These are phyloP conservation scores for Ophiostoma sp. DNA, from an alignment of 2,329 filamentous ascomycete species.

Conservation along the genomic window DNA sequence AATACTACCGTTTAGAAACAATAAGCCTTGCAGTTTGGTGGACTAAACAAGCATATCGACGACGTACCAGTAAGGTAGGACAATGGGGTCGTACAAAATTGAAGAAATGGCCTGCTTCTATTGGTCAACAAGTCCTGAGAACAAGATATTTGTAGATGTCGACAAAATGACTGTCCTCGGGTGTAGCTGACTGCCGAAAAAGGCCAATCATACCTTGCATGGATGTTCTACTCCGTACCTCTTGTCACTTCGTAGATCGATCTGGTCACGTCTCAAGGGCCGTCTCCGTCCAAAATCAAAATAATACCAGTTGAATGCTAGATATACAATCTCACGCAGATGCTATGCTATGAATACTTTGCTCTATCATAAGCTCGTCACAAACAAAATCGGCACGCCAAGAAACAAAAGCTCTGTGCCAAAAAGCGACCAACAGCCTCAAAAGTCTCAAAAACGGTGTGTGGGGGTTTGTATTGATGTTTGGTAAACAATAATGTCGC, in stretches of 20 bases:
- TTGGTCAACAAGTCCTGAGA: not conserved
- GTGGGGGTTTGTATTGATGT: not conserved
- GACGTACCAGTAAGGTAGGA: not conserved
- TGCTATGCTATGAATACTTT: not conserved
- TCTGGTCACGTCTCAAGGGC: not conserved
- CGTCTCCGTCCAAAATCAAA: not conserved
- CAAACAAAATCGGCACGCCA: not conserved
- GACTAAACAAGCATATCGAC: not conserved
- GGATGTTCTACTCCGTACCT: not conserved
- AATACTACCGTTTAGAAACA: not conserved
- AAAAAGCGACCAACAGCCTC: not conserved
- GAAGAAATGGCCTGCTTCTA: not conserved
- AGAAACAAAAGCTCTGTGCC: not conserved
- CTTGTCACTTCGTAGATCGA: not conserved
- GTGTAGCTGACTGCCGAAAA: not conserved
- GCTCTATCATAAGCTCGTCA: not conserved
- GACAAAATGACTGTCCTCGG: not conserved
- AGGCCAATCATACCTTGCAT: not conserved
- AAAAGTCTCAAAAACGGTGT: constrained; percentile 4
- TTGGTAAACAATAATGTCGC: not conserved
- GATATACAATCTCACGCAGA: constrained; percentile 5
- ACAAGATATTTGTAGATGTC: not conserved
- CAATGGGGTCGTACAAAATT: not conserved
- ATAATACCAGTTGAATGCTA: not conserved
- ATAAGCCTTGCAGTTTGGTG: not conserved